Evolutionary conservation across 129 eudicot genomes (phyloP), one percentile per base, ranked within the genome.

Genomic region (Lonicera japonica): DNA sequence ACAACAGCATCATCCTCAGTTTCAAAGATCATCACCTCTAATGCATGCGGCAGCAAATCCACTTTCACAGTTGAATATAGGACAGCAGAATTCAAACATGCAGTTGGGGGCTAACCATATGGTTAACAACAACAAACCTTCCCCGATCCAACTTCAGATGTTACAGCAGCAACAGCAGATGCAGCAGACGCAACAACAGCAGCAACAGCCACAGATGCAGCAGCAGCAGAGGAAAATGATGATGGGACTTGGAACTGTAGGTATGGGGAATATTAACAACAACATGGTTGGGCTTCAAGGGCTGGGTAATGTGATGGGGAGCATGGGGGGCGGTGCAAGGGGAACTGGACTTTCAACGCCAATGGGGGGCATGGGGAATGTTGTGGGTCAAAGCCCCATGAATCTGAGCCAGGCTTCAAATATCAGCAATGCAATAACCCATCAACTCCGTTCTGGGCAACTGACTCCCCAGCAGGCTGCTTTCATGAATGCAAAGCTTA

Each of bases 201-300:
- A 70, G 4, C 81, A 70, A 10, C 78, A 64, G 11, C 76, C n/a
- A n/a, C n/a, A 65, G 8, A 73, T 73, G 9, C 81, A 73, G 11
- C 84, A 74, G 22, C 77, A 76, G 52, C 88, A 66, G 55, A 73
- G 95, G 70, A 85, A 85, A 66, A 76, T 87, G 83, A 87, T 92
- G 95, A 73, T 79, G 82, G 85, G 95, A 34, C 85, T 84, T 39
- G 97, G 95, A 34, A 76, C 67, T 48, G 83, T 78, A 34, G 84
- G 83, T 67, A 80, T 84, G 84, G 95, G 95, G n/a, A 75, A 81
- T 58, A 78, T 74, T 59, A 70, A 77, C 15, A 87, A 73, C 71
- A 84, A 70, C 67, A 80, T 84, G 88, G 96, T 69, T 19, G 97
- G 95, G 64, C 77, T 86, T 53, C 95, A 90, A 64, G 90, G 87